Base-by-base conservation (phyloP, 1,284 basidiomycete genomes). In the Melampsora americana region DNA sequence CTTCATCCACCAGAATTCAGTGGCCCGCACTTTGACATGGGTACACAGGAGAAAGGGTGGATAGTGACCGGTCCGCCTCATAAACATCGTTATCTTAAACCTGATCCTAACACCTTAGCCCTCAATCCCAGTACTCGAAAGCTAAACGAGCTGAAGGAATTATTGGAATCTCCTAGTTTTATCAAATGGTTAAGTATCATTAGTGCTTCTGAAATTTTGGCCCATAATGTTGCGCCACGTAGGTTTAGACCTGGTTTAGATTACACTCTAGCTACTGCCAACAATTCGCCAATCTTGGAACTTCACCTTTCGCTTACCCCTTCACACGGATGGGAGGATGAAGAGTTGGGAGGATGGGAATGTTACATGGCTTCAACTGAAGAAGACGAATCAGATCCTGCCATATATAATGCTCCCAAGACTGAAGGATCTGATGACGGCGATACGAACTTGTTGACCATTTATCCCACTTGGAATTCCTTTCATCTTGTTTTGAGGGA, bases 361-460 rank as follows among this genome's bases (percentile, higher is more conserved):
- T 95, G 93, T 83, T 97, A 96, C 83, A 92, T 96, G 89, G 90
- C 93, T 2, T 90, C 92, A 42, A 92, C 94, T 78, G 90, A 94
- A 79, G 93, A 92, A 81, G 92, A 92, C 79, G 93, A 95, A 79
- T 80, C 81, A 30, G 93, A 95, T 82, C 95, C 95, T 5, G 93
- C 93, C 2, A 91, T 96, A 20, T 97, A 96, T 83, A 76, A 76
- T 48, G 90, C 92, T 60, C 89, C 90, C 1, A 67, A 78, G 16
- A 60, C 23, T 5, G 66, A 60, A 53, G 86, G 78, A 77, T 79
- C n/a, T 79, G 80, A 75, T 76, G 81, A 80, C 50, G 85, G 82
- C 4, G 85, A 84, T 26, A 90, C 90, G 12, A 85, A 85, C 18
- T 86, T 99, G 32, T 85, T 98, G 60, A 94, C 92, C 14, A 89